phyloP scores from a whole-genome alignment of 1,284 basidiomycete genomes.

The Mycena citricolor region DNA sequence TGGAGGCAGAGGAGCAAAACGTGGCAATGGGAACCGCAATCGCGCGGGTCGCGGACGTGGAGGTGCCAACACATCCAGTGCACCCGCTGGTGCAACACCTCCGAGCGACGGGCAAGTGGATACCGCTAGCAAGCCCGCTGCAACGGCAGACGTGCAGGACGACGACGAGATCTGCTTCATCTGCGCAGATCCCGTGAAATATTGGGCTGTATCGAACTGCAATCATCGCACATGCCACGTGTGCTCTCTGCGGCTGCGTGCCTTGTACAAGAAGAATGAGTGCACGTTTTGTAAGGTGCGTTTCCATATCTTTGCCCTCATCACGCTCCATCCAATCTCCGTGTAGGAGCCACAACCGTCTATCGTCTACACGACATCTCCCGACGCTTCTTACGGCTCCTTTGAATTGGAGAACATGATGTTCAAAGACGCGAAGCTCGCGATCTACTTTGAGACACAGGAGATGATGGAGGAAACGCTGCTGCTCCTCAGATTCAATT shows the following conservation, averaged over 20 bases:
- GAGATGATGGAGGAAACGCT: constrained; percentile 96
- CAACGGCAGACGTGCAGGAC: constrained; percentile 25
- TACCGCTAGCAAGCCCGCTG: no score
- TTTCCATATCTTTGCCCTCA: constrained; percentile 3
- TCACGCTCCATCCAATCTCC: constrained; percentile 6
- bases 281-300: constrained; percentile 96
- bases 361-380: constrained; percentile 80
- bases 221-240: constrained; percentile 93
- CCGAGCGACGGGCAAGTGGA: no score
- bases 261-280: constrained; percentile 90
- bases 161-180: constrained; percentile 79
- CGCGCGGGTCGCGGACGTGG: no score
- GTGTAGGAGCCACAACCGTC: constrained; percentile 72
- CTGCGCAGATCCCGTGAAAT: constrained; percentile 93
- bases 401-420: constrained; percentile 59
- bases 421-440: constrained; percentile 76
- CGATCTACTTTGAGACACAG: constrained; percentile 85
- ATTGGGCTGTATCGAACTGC: constrained; percentile 86
- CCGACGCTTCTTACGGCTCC: constrained; percentile 62
- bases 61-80: not conserved
- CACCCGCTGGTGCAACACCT: no score
- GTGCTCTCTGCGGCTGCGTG: constrained; percentile 87
- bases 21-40: no score
- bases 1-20: no score
- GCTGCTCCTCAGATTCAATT: constrained; percentile 88